Base-by-base conservation (phyloP, 176 grass and related monocot genomes). In the Rhipidocladum racemiflorum region DNA sequence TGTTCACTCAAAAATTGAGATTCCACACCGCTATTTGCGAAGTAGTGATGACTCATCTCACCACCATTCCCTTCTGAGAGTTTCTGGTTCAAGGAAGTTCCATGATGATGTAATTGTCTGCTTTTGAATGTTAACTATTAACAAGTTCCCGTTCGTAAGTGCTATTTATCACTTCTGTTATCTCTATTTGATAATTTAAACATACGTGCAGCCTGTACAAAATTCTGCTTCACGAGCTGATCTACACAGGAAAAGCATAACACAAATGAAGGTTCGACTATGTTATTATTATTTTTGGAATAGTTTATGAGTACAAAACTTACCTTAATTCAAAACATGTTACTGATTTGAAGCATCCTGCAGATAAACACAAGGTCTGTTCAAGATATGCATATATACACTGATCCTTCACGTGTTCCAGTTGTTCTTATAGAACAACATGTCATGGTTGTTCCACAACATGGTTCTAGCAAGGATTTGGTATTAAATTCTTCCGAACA, bases 331-430 rank as follows among this genome's bases (percentile, higher is more conserved):
- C 12, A 34, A 69, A 83, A 53, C 25, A 44, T 34, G 40, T 74
- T 75, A 69, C 62, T 86, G 30, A 83, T 83, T 45, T 83, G 24
- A 86, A 50, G 11, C 70, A 43, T 68, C 21, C 83, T 90, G 82
- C 91, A 99, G 97, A 96, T 99, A 46, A 96, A 93, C 70, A 85
- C 82, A 51, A 84, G 73, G 21, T 92, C 77, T 76, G 87, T 99
- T 85, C 93, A 99, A 83, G 97, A 99, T 85, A 99, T 96, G 97
- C 79, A 93, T 66, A 99, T 99, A 76, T 99, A 91, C 85, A 64
- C 89, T 45, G 97, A 99, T 82, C 97, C 97, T 85, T 91, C 93
- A 68, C 87, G 68, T 82, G 83, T 89, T 68, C 97, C 97, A 83
- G 91, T 99, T 85, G 93, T 99, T 86, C 87, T 91, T 63, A 89